Evolutionary conservation across 257 asterid genomes (phyloP).

Genomic region (Solanum corneliomulleri): DNA sequence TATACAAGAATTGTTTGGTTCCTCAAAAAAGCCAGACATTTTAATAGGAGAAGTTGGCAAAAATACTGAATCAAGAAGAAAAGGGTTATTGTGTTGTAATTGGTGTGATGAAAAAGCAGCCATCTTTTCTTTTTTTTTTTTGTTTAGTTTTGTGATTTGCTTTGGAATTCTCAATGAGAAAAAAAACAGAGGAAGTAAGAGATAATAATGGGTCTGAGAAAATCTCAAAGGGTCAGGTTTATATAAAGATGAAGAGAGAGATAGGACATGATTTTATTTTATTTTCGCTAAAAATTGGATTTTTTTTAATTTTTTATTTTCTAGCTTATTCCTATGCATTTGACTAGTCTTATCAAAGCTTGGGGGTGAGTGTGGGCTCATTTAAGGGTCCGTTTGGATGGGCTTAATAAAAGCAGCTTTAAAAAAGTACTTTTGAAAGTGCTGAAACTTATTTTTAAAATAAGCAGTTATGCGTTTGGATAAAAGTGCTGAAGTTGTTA

Average conservation of each 20-base stretch:
- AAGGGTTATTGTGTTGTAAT: conserved; percentile 10
- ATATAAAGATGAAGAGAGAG: conserved; percentile 19
- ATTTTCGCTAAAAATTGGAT: neutral
- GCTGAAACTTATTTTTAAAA: no score
- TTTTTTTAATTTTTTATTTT: neutral
- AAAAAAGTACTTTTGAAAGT: no score
- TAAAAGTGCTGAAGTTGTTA: no score
- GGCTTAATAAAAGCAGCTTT: no score
- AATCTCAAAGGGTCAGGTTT: conserved; percentile 25
- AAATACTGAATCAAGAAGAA: conserved; percentile 16
- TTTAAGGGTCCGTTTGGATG: no score
- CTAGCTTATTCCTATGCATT: conserved; percentile 3
- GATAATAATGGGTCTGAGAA: conserved; percentile 22
- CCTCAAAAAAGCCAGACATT: conserved; percentile 12
- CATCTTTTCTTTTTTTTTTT: neutral
- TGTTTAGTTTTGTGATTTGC: neutral
- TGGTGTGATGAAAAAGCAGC: conserved; percentile 37
- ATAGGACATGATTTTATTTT: neutral
- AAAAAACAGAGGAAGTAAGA: neutral
- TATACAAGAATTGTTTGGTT: conserved; percentile 14
- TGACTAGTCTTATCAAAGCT: conserved; percentile 19
- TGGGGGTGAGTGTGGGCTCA: conserved; percentile 12
- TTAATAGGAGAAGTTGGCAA: conserved; percentile 14
- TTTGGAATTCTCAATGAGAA: neutral
- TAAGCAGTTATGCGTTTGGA: no score